phyloP scores from a whole-genome alignment of 1,139 yeast species.

The Candida glucosophila region DNA sequence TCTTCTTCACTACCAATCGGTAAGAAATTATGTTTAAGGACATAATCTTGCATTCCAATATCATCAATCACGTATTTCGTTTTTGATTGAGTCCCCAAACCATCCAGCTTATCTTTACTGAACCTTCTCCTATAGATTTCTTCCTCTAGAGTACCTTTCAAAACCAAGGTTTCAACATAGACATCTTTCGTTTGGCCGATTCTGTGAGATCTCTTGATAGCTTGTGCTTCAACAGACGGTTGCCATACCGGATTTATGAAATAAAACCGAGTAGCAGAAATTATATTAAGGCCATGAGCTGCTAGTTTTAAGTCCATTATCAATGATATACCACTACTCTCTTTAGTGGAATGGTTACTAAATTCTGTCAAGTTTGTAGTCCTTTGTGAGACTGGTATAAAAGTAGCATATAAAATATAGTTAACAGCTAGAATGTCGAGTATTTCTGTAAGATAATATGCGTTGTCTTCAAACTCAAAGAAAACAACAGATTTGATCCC shows the following conservation, averaged over 20 bases:
- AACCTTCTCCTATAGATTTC: conserved; percentile 44
- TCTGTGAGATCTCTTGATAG: conserved; percentile 66
- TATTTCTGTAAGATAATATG: conserved; percentile 57
- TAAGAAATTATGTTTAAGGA: conserved; percentile 41
- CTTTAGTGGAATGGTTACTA: conserved; percentile 24
- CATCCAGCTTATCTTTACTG: too few species aligned
- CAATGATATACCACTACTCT: conserved; percentile 41
- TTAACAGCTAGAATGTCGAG: conserved; percentile 52
- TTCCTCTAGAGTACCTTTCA: conserved; percentile 57
- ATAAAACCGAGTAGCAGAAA: conserved; percentile 60
- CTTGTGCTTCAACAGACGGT: conserved; percentile 62
- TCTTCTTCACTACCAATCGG: conserved; percentile 14
- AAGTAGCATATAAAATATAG: conserved; percentile 57
- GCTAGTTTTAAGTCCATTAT: conserved; percentile 65
- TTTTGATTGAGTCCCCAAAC: too few species aligned
- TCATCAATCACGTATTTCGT: conserved; percentile 42
- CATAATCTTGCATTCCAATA: conserved; percentile 47
- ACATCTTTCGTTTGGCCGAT: conserved; percentile 48
- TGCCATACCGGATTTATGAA: conserved; percentile 68
- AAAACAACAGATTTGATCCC: conserved; percentile 52
- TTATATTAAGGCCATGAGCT: conserved; percentile 62
- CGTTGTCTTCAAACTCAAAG: conserved; percentile 65
- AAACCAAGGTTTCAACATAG: conserved; percentile 55
- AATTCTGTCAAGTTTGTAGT: conserved; percentile 47
- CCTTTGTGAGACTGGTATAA: conserved; percentile 41